Conservation (phyloP, 148 eudicot genomes). For the Vaccinium macrocarpon region DNA sequence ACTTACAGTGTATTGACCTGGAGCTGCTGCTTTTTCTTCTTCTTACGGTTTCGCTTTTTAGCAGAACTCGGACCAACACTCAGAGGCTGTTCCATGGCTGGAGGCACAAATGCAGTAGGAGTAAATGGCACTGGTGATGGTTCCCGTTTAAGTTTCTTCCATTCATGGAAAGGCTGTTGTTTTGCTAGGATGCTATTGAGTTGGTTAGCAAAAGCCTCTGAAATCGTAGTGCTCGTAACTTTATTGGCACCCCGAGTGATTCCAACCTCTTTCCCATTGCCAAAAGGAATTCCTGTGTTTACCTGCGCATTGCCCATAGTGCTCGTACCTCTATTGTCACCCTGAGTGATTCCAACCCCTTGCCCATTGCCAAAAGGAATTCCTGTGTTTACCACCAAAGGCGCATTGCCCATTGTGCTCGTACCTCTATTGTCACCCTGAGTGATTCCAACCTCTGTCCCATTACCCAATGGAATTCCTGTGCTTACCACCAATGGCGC, state of each 20-base stretch:
- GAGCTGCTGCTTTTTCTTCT: conserved; percentile 35
- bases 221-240: conserved; percentile 5
- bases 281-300: too few species aligned
- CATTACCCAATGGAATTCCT: conserved; percentile 5
- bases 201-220: conserved; percentile 15
- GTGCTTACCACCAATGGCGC: background rate
- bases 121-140: conserved; percentile 18
- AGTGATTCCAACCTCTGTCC: conserved; percentile 3
- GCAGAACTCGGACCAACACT: conserved; percentile 22
- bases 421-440: background rate
- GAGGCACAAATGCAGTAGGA: conserved; percentile 33
- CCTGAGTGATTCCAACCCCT: background rate
- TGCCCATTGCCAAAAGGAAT: conserved; percentile 6
- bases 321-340: background rate
- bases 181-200: conserved; percentile 1
- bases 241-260: conserved; percentile 12
- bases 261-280: conserved; percentile 13
- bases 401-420: background rate
- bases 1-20: conserved; percentile 28
- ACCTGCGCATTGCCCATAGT: background rate
- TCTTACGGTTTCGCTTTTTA: conserved; percentile 29
- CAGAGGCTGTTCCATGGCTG: conserved; percentile 24
- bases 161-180: conserved; percentile 23
- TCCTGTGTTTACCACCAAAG: background rate
- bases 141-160: conserved; percentile 22